A percentile compares a stretch with the other conserved stretches of the same genome.
phyloP scores from a whole-genome alignment of 169 alveolate species.

The Plasmodium inui region DNA sequence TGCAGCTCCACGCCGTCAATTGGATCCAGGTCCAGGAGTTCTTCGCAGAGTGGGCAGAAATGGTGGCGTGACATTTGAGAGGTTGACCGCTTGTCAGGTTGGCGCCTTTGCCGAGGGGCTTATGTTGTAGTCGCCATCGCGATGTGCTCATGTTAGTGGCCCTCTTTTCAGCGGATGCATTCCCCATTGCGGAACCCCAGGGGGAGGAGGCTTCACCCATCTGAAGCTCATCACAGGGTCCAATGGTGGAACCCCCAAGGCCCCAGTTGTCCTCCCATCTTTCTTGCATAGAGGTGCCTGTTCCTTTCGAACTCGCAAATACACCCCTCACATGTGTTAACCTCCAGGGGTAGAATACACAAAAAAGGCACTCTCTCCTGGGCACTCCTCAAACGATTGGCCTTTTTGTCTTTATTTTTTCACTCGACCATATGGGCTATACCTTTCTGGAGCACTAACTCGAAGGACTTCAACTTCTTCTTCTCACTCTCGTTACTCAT shows the following conservation, averaged over 20 bases:
- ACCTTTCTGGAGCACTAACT: slow-evolving; percentile 71
- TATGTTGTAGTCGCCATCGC: neutral
- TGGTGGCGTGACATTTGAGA: neutral
- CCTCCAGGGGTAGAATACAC: neutral
- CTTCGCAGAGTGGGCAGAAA: slow-evolving; percentile 14
- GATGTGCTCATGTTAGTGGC: neutral
- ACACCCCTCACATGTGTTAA: neutral
- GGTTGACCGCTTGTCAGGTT: too few species aligned
- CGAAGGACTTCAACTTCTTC: slow-evolving; percentile 56
- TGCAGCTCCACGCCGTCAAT: slow-evolving; percentile 37
- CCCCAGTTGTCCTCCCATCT: neutral
- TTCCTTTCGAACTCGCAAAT: neutral
- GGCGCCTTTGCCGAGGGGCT: neutral
- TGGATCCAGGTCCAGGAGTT: slow-evolving; percentile 60
- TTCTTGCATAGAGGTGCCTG: neutral
- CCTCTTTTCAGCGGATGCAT: neutral
- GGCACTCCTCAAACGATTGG: neutral
- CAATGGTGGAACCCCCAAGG: neutral
- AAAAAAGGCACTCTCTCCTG: neutral
- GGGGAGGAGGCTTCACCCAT: neutral
- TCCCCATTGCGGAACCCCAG: neutral
- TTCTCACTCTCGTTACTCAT: slow-evolving; percentile 23
- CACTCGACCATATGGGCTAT: neutral
- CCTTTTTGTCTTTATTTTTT: neutral
- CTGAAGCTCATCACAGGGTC: neutral